These are phyloP conservation scores for Chamaecyparis obtusa DNA, from an alignment of 75 land plant species.

Conservation along the genomic window DNA sequence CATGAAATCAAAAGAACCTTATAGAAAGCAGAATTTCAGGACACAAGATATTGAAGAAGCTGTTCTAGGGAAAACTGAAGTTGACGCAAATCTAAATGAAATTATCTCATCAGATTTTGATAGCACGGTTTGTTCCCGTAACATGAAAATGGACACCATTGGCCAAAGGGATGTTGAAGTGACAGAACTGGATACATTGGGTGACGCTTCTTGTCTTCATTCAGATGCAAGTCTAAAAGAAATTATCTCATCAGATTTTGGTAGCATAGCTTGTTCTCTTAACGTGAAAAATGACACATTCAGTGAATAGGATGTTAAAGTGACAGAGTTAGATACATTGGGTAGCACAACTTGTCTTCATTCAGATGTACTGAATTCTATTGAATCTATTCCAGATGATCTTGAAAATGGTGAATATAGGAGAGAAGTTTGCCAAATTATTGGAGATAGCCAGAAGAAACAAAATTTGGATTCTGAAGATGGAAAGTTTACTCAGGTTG, in stretches of 20 bases:
- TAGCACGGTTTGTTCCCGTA: neutral
- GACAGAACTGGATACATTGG: neutral
- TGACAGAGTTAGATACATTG: neutral
- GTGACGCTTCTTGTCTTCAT: neutral
- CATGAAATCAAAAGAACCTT: constrained; percentile 6
- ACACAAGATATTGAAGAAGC: neutral
- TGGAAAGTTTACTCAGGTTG: neutral
- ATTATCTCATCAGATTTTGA: neutral
- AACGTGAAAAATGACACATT: neutral
- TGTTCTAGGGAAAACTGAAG: neutral
- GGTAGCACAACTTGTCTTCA: neutral
- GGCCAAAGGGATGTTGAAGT: constrained; percentile 8
- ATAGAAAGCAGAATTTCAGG: neutral
- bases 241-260: neutral
- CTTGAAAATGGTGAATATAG: constrained; percentile 6
- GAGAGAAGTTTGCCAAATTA: neutral
- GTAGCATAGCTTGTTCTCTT: neutral
- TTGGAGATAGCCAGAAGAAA: constrained; percentile 9
- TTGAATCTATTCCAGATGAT: constrained; percentile 1
- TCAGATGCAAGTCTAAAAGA: neutral
- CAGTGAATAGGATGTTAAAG: constrained; percentile 8
- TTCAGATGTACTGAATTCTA: neutral
- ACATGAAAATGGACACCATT: neutral
- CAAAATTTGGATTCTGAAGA: constrained; percentile 17
- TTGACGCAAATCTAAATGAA: neutral